These are phyloP conservation scores for Papiliotrema flavescens DNA, from an alignment of 1,284 basidiomycete genomes.

Conservation along the genomic window DNA sequence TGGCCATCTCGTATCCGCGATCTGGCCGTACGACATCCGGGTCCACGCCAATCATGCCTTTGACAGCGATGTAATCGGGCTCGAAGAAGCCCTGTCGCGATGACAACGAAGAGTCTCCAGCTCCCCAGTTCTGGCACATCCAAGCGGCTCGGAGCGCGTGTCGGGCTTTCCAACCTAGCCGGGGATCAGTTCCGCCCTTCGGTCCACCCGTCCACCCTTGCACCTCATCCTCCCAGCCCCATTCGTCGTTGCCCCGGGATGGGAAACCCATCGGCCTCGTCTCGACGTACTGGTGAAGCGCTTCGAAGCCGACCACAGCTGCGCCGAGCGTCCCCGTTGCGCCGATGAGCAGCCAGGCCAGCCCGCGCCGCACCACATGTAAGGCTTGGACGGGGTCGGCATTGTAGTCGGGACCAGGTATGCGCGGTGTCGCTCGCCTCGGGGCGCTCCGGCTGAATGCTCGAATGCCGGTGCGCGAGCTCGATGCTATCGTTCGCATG, in stretches of 20 bases:
- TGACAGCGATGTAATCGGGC: conserved; percentile 20
- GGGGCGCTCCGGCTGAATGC: too few species aligned
- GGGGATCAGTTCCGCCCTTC: conserved; percentile 68
- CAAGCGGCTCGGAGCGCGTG: conserved; percentile 70
- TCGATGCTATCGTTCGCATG: too few species aligned
- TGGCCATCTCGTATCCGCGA: conserved; percentile 44
- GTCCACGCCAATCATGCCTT: conserved; percentile 29
- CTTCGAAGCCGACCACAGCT: background rate
- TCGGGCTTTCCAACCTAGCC: conserved; percentile 62
- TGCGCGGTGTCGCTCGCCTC: too few species aligned
- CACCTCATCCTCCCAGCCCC: conserved; percentile 69
- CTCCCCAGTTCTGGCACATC: conserved; percentile 70
- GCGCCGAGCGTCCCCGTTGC: too few species aligned
- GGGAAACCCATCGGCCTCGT: background rate
- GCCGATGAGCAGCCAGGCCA: too few species aligned
- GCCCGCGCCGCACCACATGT: too few species aligned
- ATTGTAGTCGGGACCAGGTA: too few species aligned
- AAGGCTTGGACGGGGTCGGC: too few species aligned
- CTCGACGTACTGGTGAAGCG: conserved; percentile 3
- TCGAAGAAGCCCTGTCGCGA: conserved; percentile 10
- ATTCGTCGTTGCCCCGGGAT: conserved; percentile 42
- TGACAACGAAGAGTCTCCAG: conserved; percentile 44
- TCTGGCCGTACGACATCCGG: conserved; percentile 24
- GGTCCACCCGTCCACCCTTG: conserved; percentile 70
- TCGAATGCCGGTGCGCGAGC: too few species aligned